Base-by-base conservation (phyloP, 2,329 filamentous ascomycete species). In the Cytospora mali region DNA sequence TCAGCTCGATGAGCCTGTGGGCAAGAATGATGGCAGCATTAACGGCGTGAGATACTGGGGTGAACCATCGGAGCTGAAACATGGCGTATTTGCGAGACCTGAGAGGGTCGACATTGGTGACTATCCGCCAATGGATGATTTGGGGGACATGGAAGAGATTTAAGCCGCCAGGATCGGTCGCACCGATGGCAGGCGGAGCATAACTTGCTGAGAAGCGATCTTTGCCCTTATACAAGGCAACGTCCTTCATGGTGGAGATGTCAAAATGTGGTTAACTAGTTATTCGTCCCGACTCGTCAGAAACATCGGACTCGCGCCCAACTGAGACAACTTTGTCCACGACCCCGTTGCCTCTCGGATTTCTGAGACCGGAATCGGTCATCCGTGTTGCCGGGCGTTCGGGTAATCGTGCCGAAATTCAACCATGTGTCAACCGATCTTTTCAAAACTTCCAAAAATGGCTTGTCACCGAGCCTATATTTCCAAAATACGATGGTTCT, bases 101-200 rank as follows among this genome's bases (percentile, higher is more conserved):
- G 91, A 93, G 74, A 81, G 90, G 64, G 86, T 93, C 25, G 91
- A 94, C 75, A 82, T 87, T 49, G 91, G 91, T 23, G 87, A 93
- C 67, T 95, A 83, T 69, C 86, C 87, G 1, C 80, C 81, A 31
- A 79, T 93, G 64, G 85, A 93, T 72, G 85, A 93, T 71, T 79
- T 92, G 67, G 90, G 92, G 72, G 88, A 91, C 67, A 89, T 92
- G 82, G 90, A 91, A 74, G 88, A 91, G 78, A 90, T 89, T 62
- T 89, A 74, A 77, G 52, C 33, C 39, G 56, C 23, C 31, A 35
- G 35, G 46, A 31, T 23, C 23, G 56, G 29, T 29, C 35, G n/a
- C 27, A 18, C 9, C n/a, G 35, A 27, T 11, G n/a, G 42, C 42
- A 46, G 42, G n/a, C 23, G n/a, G 18, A 10, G n/a, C n/a, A 9